Conservation (phyloP, 169 alveolate species). For the Plasmodium reichenowi region DNA sequence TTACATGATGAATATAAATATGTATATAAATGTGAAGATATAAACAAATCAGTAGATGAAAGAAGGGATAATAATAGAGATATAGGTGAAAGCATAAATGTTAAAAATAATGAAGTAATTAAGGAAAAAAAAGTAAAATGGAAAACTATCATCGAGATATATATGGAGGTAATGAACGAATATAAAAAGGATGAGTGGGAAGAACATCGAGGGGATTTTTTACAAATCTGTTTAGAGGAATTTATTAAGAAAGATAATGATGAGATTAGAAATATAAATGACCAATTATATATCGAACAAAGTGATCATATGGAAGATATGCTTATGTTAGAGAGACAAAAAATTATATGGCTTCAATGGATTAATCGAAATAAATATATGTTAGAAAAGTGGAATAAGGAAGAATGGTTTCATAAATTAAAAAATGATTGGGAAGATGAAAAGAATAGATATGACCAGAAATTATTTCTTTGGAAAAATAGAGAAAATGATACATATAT, state of each 20-base stretch:
- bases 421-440: neutral
- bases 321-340: neutral
- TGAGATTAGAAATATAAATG: neutral
- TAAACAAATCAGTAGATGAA: too few species aligned
- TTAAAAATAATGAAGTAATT: too few species aligned
- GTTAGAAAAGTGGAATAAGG: neutral
- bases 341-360: neutral
- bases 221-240: neutral
- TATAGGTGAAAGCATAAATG: too few species aligned
- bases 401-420: neutral
- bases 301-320: too few species aligned
- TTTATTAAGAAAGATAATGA: neutral
- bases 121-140: too few species aligned
- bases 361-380: neutral
- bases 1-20: too few species aligned
- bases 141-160: too few species aligned
- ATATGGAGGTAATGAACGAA: too few species aligned
- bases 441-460: neutral
- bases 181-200: too few species aligned
- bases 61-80: too few species aligned
- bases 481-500: neutral
- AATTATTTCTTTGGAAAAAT: neutral
- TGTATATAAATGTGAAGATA: too few species aligned
- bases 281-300: neutral
- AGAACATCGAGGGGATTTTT: neutral